Evolutionary conservation across 2,329 filamentous ascomycete genomes (phyloP).

Genomic region (Apiospora marii): DNA sequence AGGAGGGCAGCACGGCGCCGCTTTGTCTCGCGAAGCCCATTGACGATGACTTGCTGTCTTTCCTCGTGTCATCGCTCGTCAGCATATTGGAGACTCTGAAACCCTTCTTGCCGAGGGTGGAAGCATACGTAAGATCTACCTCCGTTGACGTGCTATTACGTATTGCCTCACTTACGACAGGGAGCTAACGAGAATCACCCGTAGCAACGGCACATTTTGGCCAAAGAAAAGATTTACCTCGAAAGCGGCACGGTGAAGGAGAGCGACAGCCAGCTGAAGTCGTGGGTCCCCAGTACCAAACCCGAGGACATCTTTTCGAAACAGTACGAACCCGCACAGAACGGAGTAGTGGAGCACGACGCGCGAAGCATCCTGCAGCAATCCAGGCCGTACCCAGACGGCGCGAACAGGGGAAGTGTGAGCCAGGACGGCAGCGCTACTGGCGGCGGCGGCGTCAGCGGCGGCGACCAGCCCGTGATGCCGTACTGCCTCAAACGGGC

Average conservation of each 20-base stretch:
- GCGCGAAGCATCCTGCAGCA: neutral
- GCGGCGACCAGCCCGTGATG: conserved; percentile 22
- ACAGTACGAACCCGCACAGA: neutral
- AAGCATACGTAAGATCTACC: conserved; percentile 24
- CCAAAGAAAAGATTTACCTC: conserved; percentile 1
- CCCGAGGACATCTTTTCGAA: neutral
- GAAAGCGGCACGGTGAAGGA: conserved; percentile 18
- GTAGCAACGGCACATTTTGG: conserved; percentile 20
- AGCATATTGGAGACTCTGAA: conserved; percentile 23
- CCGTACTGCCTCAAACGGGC: conserved; percentile 28
- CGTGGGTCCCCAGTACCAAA: conserved; percentile 3
- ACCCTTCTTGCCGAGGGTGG: conserved; percentile 23
- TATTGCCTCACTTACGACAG: neutral
- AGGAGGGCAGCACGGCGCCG: conserved; percentile 26
- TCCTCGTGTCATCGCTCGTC: conserved; percentile 24
- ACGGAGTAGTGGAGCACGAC: neutral
- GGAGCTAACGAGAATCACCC: neutral
- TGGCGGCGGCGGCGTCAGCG: too few species aligned
- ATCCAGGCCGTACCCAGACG: neutral
- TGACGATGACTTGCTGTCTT: conserved; percentile 17
- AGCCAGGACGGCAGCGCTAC: neutral
- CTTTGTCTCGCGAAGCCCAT: conserved; percentile 25
- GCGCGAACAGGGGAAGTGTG: neutral
- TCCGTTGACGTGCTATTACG: neutral
- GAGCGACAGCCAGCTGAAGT: neutral